A percentile compares a stretch with the other conserved stretches of the same genome.
Evolutionary conservation across 2,329 filamentous ascomycete genomes (phyloP).

Genomic region (Diplodia seriata): DNA sequence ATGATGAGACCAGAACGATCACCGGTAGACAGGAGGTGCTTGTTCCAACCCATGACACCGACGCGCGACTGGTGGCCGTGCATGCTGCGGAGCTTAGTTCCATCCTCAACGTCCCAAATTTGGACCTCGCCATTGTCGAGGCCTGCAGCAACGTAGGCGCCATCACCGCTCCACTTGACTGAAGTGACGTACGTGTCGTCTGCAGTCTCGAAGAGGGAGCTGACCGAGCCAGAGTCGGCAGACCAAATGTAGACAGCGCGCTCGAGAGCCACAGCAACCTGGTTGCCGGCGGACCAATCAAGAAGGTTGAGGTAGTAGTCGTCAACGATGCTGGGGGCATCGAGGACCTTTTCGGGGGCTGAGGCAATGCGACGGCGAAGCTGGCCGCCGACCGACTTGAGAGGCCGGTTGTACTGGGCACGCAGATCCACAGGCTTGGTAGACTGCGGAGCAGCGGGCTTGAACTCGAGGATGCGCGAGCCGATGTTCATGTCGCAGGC

Average conservation of each 20-base stretch:
- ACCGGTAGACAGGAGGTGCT: slow-evolving; percentile 94
- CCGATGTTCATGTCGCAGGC: slow-evolving; percentile 93
- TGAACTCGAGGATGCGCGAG: slow-evolving; percentile 96
- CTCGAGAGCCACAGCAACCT: slow-evolving; percentile 96
- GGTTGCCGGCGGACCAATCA: slow-evolving; percentile 97
- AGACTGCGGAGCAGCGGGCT: slow-evolving; percentile 96
- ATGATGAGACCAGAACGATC: slow-evolving; percentile 93
- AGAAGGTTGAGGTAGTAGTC: slow-evolving; percentile 99
- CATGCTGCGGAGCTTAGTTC: slow-evolving; percentile 97
- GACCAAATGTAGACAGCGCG: slow-evolving; percentile 99
- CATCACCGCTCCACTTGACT: slow-evolving; percentile 98
- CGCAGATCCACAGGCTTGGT: slow-evolving; percentile 97
- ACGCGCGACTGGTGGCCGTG: slow-evolving; percentile 96
- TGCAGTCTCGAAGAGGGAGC: slow-evolving; percentile 84
- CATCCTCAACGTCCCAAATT: slow-evolving; percentile 98
- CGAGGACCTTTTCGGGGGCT: slow-evolving; percentile 92
- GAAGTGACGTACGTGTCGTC: slow-evolving; percentile 96
- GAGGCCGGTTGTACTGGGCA: slow-evolving; percentile 95
- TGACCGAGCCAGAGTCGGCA: slow-evolving; percentile 88
- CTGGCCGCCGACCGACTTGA: slow-evolving; percentile 83
- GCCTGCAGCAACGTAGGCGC: slow-evolving; percentile 93
- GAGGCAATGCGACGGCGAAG: slow-evolving; percentile 92
- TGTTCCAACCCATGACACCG: slow-evolving; percentile 98
- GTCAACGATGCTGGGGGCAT: slow-evolving; percentile 93
- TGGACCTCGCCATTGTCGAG: slow-evolving; percentile 96